phyloP scores from a whole-genome alignment of 805 yeast genomes.

The Vanderwaltozyma polyspora region DNA sequence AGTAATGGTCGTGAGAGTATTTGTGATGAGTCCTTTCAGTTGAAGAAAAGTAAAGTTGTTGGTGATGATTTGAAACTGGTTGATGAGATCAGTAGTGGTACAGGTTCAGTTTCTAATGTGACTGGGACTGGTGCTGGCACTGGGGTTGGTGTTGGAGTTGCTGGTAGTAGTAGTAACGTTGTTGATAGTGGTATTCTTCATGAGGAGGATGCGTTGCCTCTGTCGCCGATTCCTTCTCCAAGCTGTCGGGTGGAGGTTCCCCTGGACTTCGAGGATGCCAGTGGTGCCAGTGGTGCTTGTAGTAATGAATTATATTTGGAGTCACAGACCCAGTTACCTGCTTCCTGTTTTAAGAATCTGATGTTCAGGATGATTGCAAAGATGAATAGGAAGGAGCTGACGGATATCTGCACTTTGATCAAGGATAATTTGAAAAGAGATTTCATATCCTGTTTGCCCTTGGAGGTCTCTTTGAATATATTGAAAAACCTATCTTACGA shows the following conservation, averaged over 20 bases:
- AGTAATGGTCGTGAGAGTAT: background rate
- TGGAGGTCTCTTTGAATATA: conserved; percentile 49
- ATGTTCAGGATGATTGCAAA: background rate
- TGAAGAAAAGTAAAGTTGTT: too few species aligned
- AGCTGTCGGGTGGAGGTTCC: too few species aligned
- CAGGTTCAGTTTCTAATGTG: background rate
- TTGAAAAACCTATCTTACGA: conserved; percentile 51
- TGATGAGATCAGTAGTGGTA: too few species aligned
- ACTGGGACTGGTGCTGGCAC: too few species aligned
- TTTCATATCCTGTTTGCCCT: conserved; percentile 8
- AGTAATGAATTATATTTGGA: background rate
- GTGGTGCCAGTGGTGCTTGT: background rate
- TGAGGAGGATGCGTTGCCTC: conserved; percentile 19
- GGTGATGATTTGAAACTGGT: too few species aligned
- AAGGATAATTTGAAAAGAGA: conserved; percentile 17
- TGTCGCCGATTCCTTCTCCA: conserved; percentile 27
- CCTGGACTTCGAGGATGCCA: conserved; percentile 5
- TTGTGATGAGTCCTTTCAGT: background rate
- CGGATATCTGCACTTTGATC: background rate
- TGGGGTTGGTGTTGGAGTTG: background rate
- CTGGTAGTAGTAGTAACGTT: background rate
- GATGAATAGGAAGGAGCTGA: background rate
- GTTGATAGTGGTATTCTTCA: conserved; percentile 1
- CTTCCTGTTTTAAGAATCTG: conserved; percentile 5
- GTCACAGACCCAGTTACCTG: conserved; percentile 6